Base-by-base conservation (phyloP, 2,329 filamentous ascomycete genomes). In the Xylogone sp. region DNA sequence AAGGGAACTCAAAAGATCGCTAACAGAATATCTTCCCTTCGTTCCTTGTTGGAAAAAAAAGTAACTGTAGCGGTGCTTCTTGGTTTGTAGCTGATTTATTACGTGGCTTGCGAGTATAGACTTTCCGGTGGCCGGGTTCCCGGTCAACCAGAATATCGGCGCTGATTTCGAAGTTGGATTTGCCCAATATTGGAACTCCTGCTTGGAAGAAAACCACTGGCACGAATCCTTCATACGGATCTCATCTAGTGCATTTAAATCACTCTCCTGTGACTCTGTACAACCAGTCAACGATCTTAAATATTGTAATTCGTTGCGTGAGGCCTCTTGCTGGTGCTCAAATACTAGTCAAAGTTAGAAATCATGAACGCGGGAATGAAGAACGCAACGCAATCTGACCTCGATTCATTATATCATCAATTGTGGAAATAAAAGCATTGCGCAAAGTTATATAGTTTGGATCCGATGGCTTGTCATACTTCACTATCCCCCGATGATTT, bases 401-500 rank as follows among this genome's bases (percentile, higher is more conserved):
- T 27, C 58, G 52, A 18, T 51, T 55, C 2, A 61, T 21, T 18
- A 54, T 52, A 13, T 56, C 53, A 6, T 58, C 43, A 12, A 64
- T 49, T 2, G 59, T 59, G 3, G 45, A 49, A n/a, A 46, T 53
- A 18, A 67, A 42, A 16, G 39, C 21, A 48, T 59, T 57, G 13
- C 56, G 39, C 8, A 60, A 7, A 8, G 45, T 53, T 5, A 22
- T 45, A 43, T 57, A 60, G 47, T 59, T 57, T 19, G 53, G 34
- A 29, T 60, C 54, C 8, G 50, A 50, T 16, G 53, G 44, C 3
- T 45, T 39, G 6, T 51, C 43, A 46, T 61, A 69, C 48, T 68
- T 68, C 51, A 59, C 64, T 5, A 68, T 57, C 12, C 54, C 53
- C 27, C 64, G 65, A 43, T 69, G 67, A 51, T 69, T 56, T 3